A percentile compares a stretch with the other conserved stretches of the same genome.
Conservation (phyloP, 306 rosid species). For the Mimosa bimucronata region DNA sequence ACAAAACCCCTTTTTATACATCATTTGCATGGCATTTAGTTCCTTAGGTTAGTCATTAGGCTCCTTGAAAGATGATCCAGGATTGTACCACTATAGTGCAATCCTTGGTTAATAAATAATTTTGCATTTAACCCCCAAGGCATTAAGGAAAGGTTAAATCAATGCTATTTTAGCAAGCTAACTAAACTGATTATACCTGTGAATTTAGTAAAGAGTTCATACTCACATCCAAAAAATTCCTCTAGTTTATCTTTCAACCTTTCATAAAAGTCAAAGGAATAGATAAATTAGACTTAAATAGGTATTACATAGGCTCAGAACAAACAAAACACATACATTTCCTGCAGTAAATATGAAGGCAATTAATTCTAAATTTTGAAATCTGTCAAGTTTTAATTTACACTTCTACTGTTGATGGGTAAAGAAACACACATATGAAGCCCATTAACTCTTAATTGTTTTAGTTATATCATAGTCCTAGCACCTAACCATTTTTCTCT, state of each 20-base stretch:
- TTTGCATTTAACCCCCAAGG: too few species aligned
- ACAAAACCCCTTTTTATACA: too few species aligned
- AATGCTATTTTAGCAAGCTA: constrained; percentile 19
- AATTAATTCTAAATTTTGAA: neutral
- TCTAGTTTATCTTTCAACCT: constrained; percentile 88
- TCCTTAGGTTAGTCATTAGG: too few species aligned
- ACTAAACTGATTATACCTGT: constrained; percentile 88
- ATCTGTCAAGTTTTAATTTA: neutral
- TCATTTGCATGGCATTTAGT: too few species aligned
- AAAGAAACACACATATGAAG: neutral
- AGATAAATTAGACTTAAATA: neutral
- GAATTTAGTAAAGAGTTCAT: constrained; percentile 80
- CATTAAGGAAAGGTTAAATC: too few species aligned
- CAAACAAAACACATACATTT: neutral
- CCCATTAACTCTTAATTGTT: too few species aligned
- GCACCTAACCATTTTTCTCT: neutral
- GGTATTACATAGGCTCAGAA: neutral
- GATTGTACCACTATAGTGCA: too few species aligned
- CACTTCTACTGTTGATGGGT: neutral
- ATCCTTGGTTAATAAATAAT: too few species aligned
- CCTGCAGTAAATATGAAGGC: neutral
- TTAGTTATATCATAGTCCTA: neutral
- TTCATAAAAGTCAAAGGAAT: constrained; percentile 26
- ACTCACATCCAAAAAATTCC: constrained; percentile 80
- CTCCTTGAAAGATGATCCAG: too few species aligned